Percentiles rank a stretch among this genome's conserved stretches.
These are phyloP conservation scores for Fusarium abutilonis DNA, from an alignment of 2,329 filamentous ascomycete species.

Conservation along the genomic window DNA sequence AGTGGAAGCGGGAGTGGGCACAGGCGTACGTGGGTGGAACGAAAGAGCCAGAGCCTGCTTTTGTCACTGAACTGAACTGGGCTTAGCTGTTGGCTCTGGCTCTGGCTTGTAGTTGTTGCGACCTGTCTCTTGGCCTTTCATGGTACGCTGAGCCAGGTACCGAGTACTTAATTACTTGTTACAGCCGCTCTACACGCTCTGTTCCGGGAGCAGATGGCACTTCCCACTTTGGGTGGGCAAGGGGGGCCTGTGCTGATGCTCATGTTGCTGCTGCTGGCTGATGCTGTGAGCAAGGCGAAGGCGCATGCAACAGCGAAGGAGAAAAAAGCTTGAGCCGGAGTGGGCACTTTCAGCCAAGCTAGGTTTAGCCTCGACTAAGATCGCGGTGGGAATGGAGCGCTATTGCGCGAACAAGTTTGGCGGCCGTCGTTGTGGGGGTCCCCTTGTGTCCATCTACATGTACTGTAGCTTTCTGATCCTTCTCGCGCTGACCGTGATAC, in stretches of 20 bases:
- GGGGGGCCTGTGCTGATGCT: constrained; percentile 29
- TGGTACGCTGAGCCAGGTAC: constrained; percentile 19
- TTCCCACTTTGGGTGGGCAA: constrained; percentile 34
- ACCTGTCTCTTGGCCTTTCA: constrained; percentile 24
- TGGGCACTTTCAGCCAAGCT: constrained; percentile 34
- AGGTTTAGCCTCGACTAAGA: constrained; percentile 40
- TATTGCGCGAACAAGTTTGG: constrained; percentile 46
- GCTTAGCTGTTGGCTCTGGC: constrained; percentile 16
- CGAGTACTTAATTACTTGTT: constrained; percentile 12
- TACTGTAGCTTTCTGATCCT: constrained; percentile 27
- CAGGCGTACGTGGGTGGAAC: constrained; percentile 43
- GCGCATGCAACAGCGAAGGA: constrained; percentile 29
- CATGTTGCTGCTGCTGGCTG: constrained; percentile 8
- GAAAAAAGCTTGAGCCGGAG: constrained; percentile 43
- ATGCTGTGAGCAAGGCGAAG: constrained; percentile 28
- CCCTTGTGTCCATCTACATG: constrained; percentile 17
- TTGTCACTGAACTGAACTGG: constrained; percentile 20
- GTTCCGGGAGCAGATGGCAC: constrained; percentile 36
- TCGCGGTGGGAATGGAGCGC: constrained; percentile 45
- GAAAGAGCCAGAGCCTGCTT: constrained; percentile 37
- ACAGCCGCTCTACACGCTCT: constrained; percentile 17
- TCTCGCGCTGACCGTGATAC: constrained; percentile 23
- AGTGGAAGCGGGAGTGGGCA: constrained; percentile 36
- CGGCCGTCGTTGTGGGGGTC: constrained; percentile 41
- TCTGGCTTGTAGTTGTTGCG: constrained; percentile 24